Base-by-base conservation (phyloP, 352 stramenopile species). In the Pythium utonaiense region DNA sequence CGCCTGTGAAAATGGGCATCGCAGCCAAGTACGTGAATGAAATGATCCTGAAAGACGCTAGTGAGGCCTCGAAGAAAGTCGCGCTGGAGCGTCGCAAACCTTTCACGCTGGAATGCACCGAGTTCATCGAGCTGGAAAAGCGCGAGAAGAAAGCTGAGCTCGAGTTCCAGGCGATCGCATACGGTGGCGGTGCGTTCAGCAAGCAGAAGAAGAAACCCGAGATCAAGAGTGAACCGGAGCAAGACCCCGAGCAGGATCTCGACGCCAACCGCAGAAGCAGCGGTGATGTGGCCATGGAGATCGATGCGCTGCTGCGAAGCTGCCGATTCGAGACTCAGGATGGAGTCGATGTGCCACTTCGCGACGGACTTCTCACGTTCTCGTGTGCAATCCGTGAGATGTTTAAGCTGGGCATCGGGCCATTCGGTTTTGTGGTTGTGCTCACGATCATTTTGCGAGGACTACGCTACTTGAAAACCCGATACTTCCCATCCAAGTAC, bases 1-100 rank as follows among this genome's bases (percentile, higher is more conserved):
- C 87, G 17, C 90, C 91, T 4, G 83, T 96, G 24, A 78, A 90
- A 64, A 88, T 98, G 73, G 89, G 87, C 8, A 78, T 95, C 21
- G 86, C 88, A 0, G 73, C 87, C 25, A 93, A 96, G 61, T 97
- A 93, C 53, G 74, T 97, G 28, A 93, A 95, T 61, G 85, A 96
- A 36, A 81, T 89, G 56, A 93, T 93, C 51, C 65, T 98, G 2
- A 83, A 91, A 33, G 85, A 96, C 60, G 87, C 90, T 8, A 93
- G 81, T 21, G 70, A 81, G 13, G 77, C 77, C 0, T 88, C 88
- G 6, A 89, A 91, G 57, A 62, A 68, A 24, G 74, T 91, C 10
- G 81, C 83, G 13, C 75, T 90, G 33, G 68, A 78, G 53, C 73
- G 83, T 10, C 74, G 83, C 3, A 74, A 76, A 58, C 85, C 81